A percentile compares a stretch with the other conserved stretches of the same genome.
Conservation (phyloP, 179 eudicot genomes). For the Heliamphora ciliata region DNA sequence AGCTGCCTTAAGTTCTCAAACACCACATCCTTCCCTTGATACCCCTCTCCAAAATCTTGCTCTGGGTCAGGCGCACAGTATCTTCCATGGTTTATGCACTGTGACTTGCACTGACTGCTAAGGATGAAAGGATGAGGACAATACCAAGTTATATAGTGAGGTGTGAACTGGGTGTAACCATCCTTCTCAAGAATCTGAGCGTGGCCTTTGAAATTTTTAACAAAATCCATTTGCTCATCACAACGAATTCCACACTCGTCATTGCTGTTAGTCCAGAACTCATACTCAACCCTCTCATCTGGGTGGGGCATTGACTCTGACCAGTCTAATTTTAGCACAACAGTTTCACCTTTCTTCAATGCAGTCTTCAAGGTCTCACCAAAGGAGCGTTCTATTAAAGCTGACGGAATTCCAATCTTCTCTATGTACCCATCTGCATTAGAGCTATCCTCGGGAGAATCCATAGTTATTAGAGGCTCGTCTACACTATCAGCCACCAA, state of each 20-base stretch:
- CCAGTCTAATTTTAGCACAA: slow-evolving; percentile 69
- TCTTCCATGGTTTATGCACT: slow-evolving; percentile 72
- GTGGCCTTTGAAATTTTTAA: slow-evolving; percentile 66
- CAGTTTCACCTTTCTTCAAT: slow-evolving; percentile 33
- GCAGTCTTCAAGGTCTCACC: slow-evolving; percentile 49
- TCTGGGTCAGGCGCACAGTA: slow-evolving; percentile 88
- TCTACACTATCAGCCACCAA: slow-evolving; percentile 59
- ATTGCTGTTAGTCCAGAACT: slow-evolving; percentile 80
- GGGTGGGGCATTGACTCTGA: slow-evolving; percentile 82
- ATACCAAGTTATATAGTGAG: slow-evolving; percentile 82
- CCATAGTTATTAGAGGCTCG: slow-evolving; percentile 82
- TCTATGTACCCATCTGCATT: slow-evolving; percentile 62
- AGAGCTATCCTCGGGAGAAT: slow-evolving; percentile 57
- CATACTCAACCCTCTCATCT: slow-evolving; percentile 63
- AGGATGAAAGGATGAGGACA: slow-evolving; percentile 52
- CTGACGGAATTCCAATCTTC: slow-evolving; percentile 62
- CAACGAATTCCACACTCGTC: slow-evolving; percentile 77
- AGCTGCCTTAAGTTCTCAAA: slow-evolving; percentile 75
- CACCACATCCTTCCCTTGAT: slow-evolving; percentile 75
- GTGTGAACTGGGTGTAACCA: slow-evolving; percentile 62
- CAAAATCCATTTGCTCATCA: slow-evolving; percentile 68
- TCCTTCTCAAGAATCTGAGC: slow-evolving; percentile 70
- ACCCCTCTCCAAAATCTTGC: slow-evolving; percentile 57
- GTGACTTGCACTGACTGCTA: slow-evolving; percentile 61
- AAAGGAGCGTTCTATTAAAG: slow-evolving; percentile 39